Evolutionary conservation across 495 filamentous ascomycete genomes (phyloP).

Genomic region (Schizothecium vesticola): DNA sequence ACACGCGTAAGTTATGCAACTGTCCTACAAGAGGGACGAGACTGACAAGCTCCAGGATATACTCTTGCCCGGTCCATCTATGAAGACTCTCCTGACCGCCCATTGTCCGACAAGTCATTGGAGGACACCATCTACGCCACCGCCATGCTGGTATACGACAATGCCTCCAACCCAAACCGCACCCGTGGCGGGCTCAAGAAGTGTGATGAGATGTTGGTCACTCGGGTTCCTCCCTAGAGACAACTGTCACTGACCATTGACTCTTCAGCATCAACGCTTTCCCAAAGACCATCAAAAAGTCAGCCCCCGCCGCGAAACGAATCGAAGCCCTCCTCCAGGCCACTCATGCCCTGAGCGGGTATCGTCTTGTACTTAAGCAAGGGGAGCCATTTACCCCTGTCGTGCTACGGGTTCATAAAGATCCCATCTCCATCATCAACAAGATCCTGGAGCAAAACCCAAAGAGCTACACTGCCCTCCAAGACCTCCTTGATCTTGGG

Average conservation of each 20-base stretch:
- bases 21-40: background rate
- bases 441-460: constrained; percentile 86
- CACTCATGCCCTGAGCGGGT: constrained; percentile 82
- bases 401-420: constrained; percentile 75
- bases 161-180: constrained; percentile 83
- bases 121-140: constrained; percentile 61
- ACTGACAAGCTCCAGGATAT: constrained; percentile 50
- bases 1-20: constrained; percentile 50
- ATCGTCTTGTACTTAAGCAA: constrained; percentile 82
- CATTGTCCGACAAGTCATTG: constrained; percentile 49
- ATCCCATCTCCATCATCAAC: constrained; percentile 76
- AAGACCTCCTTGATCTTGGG: constrained; percentile 76
- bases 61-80: constrained; percentile 66
- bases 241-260: constrained; percentile 8
- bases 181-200: constrained; percentile 77
- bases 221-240: background rate
- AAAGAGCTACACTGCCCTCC: constrained; percentile 78
- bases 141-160: constrained; percentile 75
- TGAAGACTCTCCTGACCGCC: constrained; percentile 46
- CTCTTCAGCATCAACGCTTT: constrained; percentile 60
- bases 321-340: constrained; percentile 70
- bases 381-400: constrained; percentile 90
- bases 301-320: constrained; percentile 46
- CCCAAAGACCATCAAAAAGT: constrained; percentile 55
- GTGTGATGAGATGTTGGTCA: constrained; percentile 72